phyloP scores from a whole-genome alignment of 495 filamentous ascomycete genomes.

The Ramalina intermedia region DNA sequence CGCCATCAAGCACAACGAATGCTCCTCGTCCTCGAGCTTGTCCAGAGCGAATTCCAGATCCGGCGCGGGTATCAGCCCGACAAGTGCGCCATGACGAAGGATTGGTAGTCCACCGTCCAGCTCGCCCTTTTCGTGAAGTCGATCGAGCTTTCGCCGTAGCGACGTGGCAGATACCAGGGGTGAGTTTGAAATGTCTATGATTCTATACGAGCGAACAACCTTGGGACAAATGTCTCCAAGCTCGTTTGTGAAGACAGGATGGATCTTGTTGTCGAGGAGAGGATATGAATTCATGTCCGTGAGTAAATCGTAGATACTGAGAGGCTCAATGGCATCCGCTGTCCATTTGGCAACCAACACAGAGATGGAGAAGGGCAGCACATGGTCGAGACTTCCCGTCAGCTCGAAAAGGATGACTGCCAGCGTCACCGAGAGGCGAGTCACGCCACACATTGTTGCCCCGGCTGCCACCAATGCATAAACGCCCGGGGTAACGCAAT shows the following conservation, averaged over 20 bases:
- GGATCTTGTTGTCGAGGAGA: constrained; percentile 85
- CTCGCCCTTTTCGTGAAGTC: constrained; percentile 73
- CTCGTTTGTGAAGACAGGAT: constrained; percentile 71
- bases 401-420: constrained; percentile 93
- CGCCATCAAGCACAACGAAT: constrained; percentile 68
- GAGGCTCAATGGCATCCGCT: constrained; percentile 85
- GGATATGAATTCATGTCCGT: constrained; percentile 97
- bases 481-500: constrained; percentile 88
- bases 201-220: constrained; percentile 46
- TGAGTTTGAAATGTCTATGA: constrained; percentile 78
- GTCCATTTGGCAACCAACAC: constrained; percentile 96
- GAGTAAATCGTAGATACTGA: constrained; percentile 89
- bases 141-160: constrained; percentile 65
- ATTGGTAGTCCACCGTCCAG: constrained; percentile 87
- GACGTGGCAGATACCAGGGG: constrained; percentile 59
- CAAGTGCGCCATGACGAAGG: constrained; percentile 59
- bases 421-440: constrained; percentile 81
- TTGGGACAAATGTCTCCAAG: constrained; percentile 75
- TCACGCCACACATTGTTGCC: constrained; percentile 96
- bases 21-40: constrained; percentile 56
- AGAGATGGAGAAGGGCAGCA: constrained; percentile 84
- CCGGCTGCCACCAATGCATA: constrained; percentile 93
- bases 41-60: constrained; percentile 92
- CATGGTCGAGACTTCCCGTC: constrained; percentile 86
- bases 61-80: constrained; percentile 84